phyloP scores from a whole-genome alignment of 495 filamentous ascomycete species.

The Neurospora sp. region DNA sequence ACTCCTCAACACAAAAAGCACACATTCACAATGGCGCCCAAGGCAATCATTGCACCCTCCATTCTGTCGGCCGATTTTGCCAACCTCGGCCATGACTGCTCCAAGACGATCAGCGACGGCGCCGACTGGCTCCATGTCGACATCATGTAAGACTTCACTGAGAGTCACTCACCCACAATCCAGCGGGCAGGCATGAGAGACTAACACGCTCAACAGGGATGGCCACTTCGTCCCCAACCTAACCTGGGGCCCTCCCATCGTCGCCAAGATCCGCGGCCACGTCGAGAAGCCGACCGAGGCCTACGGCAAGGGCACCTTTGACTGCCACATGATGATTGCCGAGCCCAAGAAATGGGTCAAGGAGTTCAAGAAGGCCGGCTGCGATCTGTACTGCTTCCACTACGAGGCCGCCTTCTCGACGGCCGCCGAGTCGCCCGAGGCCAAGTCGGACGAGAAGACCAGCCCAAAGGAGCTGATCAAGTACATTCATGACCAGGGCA shows the following conservation, averaged over 20 bases:
- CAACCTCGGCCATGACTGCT: slow-evolving; percentile 73
- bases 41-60: slow-evolving; percentile 91
- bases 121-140: slow-evolving; percentile 88
- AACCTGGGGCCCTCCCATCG: slow-evolving; percentile 87
- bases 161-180: too few species aligned
- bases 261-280: slow-evolving; percentile 80
- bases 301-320: slow-evolving; percentile 79
- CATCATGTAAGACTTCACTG: slow-evolving; percentile 53
- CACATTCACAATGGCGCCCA: slow-evolving; percentile 56
- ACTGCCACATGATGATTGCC: slow-evolving; percentile 99
- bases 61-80: slow-evolving; percentile 96
- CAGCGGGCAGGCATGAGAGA: too few species aligned
- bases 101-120: slow-evolving; percentile 66
- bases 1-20: background rate
- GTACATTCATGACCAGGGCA: slow-evolving; percentile 78
- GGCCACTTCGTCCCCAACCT: slow-evolving; percentile 98
- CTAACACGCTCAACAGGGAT: slow-evolving; percentile 38
- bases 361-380: slow-evolving; percentile 86
- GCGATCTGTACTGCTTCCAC: slow-evolving; percentile 98
- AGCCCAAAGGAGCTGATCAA: slow-evolving; percentile 74
- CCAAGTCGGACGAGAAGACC: slow-evolving; percentile 54
- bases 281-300: slow-evolving; percentile 47
- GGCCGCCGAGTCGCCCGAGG: slow-evolving; percentile 69
- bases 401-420: slow-evolving; percentile 93
- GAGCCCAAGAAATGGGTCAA: slow-evolving; percentile 99